These are phyloP conservation scores for Acrodontium crateriforme DNA, from an alignment of 2,329 filamentous ascomycete species.

Conservation along the genomic window DNA sequence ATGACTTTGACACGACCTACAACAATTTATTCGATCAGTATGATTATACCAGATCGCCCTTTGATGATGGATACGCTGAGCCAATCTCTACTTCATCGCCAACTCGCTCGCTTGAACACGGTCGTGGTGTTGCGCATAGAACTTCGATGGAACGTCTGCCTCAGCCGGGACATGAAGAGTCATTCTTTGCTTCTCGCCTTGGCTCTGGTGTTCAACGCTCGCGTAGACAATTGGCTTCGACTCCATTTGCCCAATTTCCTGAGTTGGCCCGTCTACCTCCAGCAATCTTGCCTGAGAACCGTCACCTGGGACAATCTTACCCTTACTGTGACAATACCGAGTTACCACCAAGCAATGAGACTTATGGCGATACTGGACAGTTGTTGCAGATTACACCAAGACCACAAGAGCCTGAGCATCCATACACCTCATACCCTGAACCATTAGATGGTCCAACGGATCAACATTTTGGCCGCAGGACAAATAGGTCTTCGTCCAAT, in stretches of 20 bases:
- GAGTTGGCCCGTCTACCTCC: neutral
- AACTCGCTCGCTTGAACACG: neutral
- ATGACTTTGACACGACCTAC: slow-evolving; percentile 13
- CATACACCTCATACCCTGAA: too few species aligned
- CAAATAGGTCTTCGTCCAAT: too few species aligned
- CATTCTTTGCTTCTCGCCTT: too few species aligned
- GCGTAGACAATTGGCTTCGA: neutral
- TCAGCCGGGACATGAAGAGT: neutral
- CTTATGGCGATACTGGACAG: slow-evolving; percentile 18
- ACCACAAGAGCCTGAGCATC: too few species aligned
- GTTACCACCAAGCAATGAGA: slow-evolving; percentile 17
- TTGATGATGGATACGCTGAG: neutral
- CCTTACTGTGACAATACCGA: slow-evolving; percentile 10
- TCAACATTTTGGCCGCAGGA: too few species aligned
- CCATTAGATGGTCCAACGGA: too few species aligned
- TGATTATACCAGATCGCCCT: slow-evolving; percentile 11
- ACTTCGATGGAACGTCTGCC: neutral
- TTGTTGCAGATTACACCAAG: too few species aligned
- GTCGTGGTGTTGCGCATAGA: neutral
- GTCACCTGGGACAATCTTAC: slow-evolving; percentile 1
- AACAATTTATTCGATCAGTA: slow-evolving; percentile 15
- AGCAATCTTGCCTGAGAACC: neutral
- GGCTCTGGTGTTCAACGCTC: neutral
- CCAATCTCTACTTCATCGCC: neutral
- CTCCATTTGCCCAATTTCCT: neutral